A percentile compares a stretch with the other conserved stretches of the same genome.
Conservation (phyloP, 768 basidiomycete species). For the Mycena rosella region DNA sequence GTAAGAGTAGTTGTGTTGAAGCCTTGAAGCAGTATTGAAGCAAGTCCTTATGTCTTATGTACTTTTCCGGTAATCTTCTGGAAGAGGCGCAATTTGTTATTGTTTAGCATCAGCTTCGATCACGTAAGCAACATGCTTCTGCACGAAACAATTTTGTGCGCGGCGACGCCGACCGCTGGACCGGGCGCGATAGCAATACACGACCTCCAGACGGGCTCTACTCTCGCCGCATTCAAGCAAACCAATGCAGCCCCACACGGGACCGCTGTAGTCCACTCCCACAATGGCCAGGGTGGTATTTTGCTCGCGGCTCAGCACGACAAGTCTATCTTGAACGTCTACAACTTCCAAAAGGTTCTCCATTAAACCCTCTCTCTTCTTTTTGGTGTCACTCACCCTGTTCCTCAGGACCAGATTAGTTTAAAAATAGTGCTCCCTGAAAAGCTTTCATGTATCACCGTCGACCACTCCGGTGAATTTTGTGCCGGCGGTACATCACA, state of each 20-base stretch:
- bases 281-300: slow-evolving; percentile 82
- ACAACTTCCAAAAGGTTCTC: slow-evolving; percentile 93
- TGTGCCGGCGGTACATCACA: slow-evolving; percentile 91
- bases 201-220: slow-evolving; percentile 82
- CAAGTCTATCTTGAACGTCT: slow-evolving; percentile 90
- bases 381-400: not conserved
- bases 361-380: not conserved
- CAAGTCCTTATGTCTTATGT: slow-evolving; percentile 14
- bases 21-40: slow-evolving; percentile 5
- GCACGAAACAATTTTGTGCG: slow-evolving; percentile 77
- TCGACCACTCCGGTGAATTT: slow-evolving; percentile 79
- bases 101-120: not conserved
- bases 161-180: slow-evolving; percentile 67
- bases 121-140: slow-evolving; percentile 62
- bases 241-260: slow-evolving; percentile 74
- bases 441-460: slow-evolving; percentile 83
- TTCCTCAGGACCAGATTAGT: slow-evolving; percentile 87
- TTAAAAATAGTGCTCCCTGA: slow-evolving; percentile 92
- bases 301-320: slow-evolving; percentile 89
- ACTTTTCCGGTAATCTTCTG: slow-evolving; percentile 11
- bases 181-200: slow-evolving; percentile 80
- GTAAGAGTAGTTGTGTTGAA: too few relatives aligned
- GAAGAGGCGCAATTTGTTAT: slow-evolving; percentile 21
- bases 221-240: slow-evolving; percentile 91
- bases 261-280: slow-evolving; percentile 76